phyloP scores from a whole-genome alignment of 2,329 filamentous ascomycete species.

The Byssochlamys sp. region DNA sequence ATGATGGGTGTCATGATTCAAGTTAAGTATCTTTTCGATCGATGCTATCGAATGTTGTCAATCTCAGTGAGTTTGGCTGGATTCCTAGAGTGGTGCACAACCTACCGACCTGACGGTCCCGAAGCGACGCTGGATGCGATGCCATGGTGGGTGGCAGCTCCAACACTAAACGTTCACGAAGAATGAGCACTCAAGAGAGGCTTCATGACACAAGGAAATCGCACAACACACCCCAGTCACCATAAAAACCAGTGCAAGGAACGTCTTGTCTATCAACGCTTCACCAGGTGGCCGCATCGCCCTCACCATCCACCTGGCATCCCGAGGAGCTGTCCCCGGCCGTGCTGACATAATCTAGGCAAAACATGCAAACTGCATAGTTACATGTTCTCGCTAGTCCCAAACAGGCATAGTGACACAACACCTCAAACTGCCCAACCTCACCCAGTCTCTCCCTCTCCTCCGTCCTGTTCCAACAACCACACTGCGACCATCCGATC shows the following conservation, averaged over 20 bases:
- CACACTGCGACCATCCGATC: slow-evolving; percentile 10
- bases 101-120: slow-evolving; percentile 64
- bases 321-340: slow-evolving; percentile 11
- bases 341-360: slow-evolving; percentile 19
- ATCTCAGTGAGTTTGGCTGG: neutral
- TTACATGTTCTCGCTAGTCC: slow-evolving; percentile 11
- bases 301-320: slow-evolving; percentile 22
- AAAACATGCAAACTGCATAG: slow-evolving; percentile 11
- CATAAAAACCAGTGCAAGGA: neutral
- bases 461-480: slow-evolving; percentile 1
- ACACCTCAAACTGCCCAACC: slow-evolving; percentile 12
- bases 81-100: slow-evolving; percentile 12
- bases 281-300: slow-evolving; percentile 1
- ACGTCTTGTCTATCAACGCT: neutral
- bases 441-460: slow-evolving; percentile 10
- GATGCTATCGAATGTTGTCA: slow-evolving; percentile 51
- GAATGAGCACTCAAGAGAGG: slow-evolving; percentile 5
- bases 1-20: slow-evolving; percentile 63
- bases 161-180: slow-evolving; percentile 8
- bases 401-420: slow-evolving; percentile 7
- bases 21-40: slow-evolving; percentile 88
- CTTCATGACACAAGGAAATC: slow-evolving; percentile 12
- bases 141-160: slow-evolving; percentile 39
- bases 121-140: slow-evolving; percentile 48
- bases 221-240: neutral